Evolutionary conservation across 768 basidiomycete genomes (phyloP).

Genomic region (Boletus rex-veris): DNA sequence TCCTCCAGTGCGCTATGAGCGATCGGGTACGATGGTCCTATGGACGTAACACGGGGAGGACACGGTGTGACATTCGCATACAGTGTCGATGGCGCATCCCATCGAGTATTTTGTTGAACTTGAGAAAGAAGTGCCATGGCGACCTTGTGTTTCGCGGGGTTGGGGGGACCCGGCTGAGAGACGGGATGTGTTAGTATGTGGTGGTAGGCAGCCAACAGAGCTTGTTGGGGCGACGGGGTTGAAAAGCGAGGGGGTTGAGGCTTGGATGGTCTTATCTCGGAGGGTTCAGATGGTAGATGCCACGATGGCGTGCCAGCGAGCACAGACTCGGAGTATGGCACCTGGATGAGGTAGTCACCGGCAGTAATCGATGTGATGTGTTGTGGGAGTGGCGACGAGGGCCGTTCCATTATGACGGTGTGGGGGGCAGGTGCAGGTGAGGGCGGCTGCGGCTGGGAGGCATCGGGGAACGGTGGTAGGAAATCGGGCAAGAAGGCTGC

Average conservation of each 20-base stretch:
- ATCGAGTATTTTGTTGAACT: slow-evolving; percentile 54
- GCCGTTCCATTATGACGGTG: slow-evolving; percentile 31
- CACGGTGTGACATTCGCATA: slow-evolving; percentile 58
- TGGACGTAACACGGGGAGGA: slow-evolving; percentile 57
- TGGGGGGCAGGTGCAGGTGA: slow-evolving; percentile 38
- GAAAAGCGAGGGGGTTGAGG: slow-evolving; percentile 32
- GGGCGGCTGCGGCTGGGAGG: slow-evolving; percentile 24
- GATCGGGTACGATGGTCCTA: slow-evolving; percentile 64
- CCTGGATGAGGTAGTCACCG: slow-evolving; percentile 67
- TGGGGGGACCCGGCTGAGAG: slow-evolving; percentile 45
- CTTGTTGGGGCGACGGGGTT: slow-evolving; percentile 57
- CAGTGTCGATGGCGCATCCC: slow-evolving; percentile 67
- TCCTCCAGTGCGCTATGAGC: slow-evolving; percentile 34
- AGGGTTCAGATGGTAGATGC: slow-evolving; percentile 55
- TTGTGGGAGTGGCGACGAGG: slow-evolving; percentile 41
- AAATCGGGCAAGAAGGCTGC: slow-evolving; percentile 29
- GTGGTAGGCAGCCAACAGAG: slow-evolving; percentile 68
- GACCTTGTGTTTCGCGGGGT: slow-evolving; percentile 69
- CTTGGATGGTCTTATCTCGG: slow-evolving; percentile 23
- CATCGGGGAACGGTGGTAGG: slow-evolving; percentile 36
- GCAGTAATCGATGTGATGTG: slow-evolving; percentile 41
- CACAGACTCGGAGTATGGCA: slow-evolving; percentile 72
- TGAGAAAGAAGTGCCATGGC: slow-evolving; percentile 65
- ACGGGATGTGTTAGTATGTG: slow-evolving; percentile 74
- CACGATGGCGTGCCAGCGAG: slow-evolving; percentile 62